These are phyloP conservation scores for Bipolaris bicolor DNA, from an alignment of 2,329 filamentous ascomycete genomes.

Conservation along the genomic window DNA sequence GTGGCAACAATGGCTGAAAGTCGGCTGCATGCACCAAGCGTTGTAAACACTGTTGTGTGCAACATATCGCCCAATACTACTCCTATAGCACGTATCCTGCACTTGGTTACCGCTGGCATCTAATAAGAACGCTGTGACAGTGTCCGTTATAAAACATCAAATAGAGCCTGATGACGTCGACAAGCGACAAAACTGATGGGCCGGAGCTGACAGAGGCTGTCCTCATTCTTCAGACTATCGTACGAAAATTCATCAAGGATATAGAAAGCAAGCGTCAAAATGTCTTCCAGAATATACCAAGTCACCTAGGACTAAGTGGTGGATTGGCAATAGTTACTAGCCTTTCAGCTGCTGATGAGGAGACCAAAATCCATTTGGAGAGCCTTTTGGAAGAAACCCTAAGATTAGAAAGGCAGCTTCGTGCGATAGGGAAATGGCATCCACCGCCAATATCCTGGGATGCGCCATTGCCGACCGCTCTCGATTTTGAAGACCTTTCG, in stretches of 20 bases:
- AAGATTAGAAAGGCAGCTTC: slow-evolving; percentile 3
- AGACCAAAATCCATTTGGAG: neutral
- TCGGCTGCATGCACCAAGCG: neutral
- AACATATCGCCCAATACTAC: neutral
- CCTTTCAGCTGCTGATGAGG: neutral
- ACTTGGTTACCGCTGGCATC: neutral
- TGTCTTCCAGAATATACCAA: neutral
- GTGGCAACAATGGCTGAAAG: neutral
- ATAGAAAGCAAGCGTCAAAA: neutral
- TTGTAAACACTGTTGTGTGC: neutral
- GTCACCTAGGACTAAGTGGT: neutral
- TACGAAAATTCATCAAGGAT: neutral
- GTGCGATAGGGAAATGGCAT: slow-evolving; percentile 15
- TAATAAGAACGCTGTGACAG: neutral
- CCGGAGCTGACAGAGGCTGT: slow-evolving; percentile 2
- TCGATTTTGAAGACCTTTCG: slow-evolving; percentile 21
- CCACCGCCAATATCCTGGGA: slow-evolving; percentile 1
- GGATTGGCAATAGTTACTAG: neutral
- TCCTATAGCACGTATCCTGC: neutral
- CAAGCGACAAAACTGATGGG: neutral
- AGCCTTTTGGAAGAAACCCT: neutral
- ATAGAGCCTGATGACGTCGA: neutral
- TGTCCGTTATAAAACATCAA: neutral
- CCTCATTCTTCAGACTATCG: neutral
- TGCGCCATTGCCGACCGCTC: slow-evolving; percentile 4